Evolutionary conservation across 306 rosid genomes (phyloP), one percentile per base, ranked within the genome.

Genomic region (Dryas octopetala): DNA sequence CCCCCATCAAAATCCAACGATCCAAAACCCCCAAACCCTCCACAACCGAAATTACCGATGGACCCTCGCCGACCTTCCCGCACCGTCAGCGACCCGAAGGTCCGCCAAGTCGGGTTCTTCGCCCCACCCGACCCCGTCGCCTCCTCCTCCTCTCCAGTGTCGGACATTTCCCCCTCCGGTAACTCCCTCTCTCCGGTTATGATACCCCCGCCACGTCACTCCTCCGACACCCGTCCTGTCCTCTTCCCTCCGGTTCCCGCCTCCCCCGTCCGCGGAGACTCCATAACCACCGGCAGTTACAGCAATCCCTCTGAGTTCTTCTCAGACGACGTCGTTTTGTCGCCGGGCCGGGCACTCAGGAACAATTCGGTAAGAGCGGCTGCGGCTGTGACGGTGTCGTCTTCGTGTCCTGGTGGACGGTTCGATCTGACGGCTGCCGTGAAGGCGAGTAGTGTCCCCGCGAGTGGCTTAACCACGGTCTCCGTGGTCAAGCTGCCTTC

Each of bases 81-180:
- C 50, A 43, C 82, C 1, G 78, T 81, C 41, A 78, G 68, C 71
- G 92, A 90, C 72, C 98, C 95, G 8, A 90, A 86, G 78, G 77
- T 93, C 52, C 89, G 93, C n/a, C 91, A 78, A 67, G 93, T 93
- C 17, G 98, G 93, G 9, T 91, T 91, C 86, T 85, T 85, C 80
- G 85, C 95, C 66, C 69, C 84, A 5, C 85, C 96, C 68, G 83
- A 81, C 1, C 57, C 79, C 6, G 70, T 79, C 32, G 69, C 73
- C 0, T 54, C 61, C 16, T 49, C 87, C 28, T 73, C 82, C 66
- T 63, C 85, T 57, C 81, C 90, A 1, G 80, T 76, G 19, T 26
- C 85, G 6, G 66, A 82, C 40, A 67, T 78, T 60, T 55, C 91
- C 19, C 86, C 93, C 47, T 64, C 84, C 43, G 55, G 73, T 43